phyloP scores from a whole-genome alignment of 192 early-diverging fungal genomes.

The Lobosporangium transversale region DNA sequence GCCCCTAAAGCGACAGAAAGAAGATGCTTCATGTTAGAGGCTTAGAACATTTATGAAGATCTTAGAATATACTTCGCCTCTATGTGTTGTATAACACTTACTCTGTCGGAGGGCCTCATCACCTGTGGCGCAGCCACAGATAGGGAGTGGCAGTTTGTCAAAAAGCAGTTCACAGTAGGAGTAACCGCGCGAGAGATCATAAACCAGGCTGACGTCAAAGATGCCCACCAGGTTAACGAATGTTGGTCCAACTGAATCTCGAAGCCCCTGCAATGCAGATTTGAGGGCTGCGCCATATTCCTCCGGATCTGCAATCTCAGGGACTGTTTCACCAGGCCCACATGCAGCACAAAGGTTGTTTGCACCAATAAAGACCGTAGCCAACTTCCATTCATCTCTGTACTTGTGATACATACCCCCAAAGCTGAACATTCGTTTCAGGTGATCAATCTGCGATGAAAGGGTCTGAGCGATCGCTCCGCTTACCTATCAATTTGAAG shows the following conservation, averaged over 20 bases:
- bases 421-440: conserved; percentile 39
- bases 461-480: conserved; percentile 61
- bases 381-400: conserved; percentile 61
- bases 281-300: conserved; percentile 55
- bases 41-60: too few species aligned
- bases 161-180: conserved; percentile 62
- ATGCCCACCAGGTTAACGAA: conserved; percentile 65
- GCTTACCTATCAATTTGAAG: conserved; percentile 61
- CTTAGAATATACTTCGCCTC: too few species aligned
- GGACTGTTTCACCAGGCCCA: conserved; percentile 28
- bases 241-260: conserved; percentile 49
- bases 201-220: conserved; percentile 62
- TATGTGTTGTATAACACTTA: too few species aligned
- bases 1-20: too few species aligned
- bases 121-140: conserved; percentile 59
- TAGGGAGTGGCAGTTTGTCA: conserved; percentile 55
- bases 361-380: conserved; percentile 65
- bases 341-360: conserved; percentile 65
- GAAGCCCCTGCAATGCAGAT: conserved; percentile 42
- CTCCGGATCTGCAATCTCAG: conserved; percentile 55
- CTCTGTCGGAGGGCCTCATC: conserved; percentile 53
- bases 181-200: conserved; percentile 60
- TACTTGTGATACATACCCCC: conserved; percentile 36
- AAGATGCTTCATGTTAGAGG: too few species aligned
- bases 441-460: conserved; percentile 40